Base-by-base conservation (phyloP, 768 basidiomycete genomes). In the Aureoboletus auriporus region DNA sequence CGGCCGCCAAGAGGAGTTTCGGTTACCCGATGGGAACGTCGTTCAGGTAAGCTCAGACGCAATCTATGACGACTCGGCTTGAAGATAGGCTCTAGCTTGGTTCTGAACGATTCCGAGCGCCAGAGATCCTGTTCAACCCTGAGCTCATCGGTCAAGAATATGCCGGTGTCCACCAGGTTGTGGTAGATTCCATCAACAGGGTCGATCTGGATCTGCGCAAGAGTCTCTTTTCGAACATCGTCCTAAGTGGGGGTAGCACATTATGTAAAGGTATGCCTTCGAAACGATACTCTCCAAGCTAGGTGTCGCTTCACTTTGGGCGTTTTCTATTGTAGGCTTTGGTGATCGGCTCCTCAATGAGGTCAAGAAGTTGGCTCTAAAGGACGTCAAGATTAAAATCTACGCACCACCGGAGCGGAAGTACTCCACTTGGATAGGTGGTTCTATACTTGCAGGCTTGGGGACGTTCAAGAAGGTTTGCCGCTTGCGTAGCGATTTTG, bases 381-480 rank as follows among this genome's bases (percentile, higher is more conserved):
- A 93, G 66, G 95, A 98, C 58, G 82, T 95, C 61, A 99, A 98
- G 75, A 93, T 99, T 70, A 96, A 95, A 75, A 99, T 99, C 60
- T 95, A 91, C 59, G 96, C 96, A 26, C 96, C 96, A 16, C 96
- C 96, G n/a, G 96, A 99, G 70, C 84, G 96, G 57, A 99, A 98
- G 69, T 95, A 95, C 70, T 92, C 90, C 30, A 93, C 91, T 39
- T 94, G 91, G 91, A 93, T 93, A 60, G 95, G 96, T 45, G 96
- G 96, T 6, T 94, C 91, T 48, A 99, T 99, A 64, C 71, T 99
- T 44, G 95, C 95, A 42, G 94, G 94, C 34, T 68, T 99, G 53
- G 93, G 83, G 57, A 96, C 96, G 31, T 99, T 99, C 79, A 97
- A 95, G 73, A 96, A 96, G 85, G 93, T 88, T 48, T 47, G 63